Base-by-base conservation (phyloP, 441 rosid genomes). In the Omphalea diandra region DNA sequence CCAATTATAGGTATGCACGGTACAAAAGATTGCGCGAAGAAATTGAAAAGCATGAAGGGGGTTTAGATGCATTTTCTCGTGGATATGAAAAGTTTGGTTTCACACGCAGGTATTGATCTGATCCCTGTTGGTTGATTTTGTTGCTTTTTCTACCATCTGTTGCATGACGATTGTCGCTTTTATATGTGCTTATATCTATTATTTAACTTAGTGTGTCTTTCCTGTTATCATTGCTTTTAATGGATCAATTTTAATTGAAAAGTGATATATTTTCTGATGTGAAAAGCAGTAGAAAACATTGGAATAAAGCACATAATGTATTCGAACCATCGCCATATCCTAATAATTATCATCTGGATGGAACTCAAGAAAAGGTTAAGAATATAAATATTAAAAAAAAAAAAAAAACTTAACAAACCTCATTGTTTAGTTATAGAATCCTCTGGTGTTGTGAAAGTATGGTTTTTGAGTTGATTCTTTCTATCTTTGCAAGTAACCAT, bases 61-160 rank as follows among this genome's bases (percentile, higher is more conserved):
- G 98, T 73, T 69, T 95, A 77, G 99, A 89, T 78, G 87, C 74
- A 27, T 93, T 95, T 80, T 93, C 99, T 83, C 96, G 94, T 50
- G 98, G 98, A 69, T 93, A 95, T 68, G 93, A 93, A 83, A 86
- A 87, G 78, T 79, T 95, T 76, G 99, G 99, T 80, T 95, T 95
- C 79, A 79, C 79, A 33, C 79, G 85, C 84, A 89, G 98, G 99
- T 95, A 79, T 58, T 36, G 41, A n/a, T 65, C n/a, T 69, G 44
- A 54, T 60, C 33, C 47, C 33, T 65, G 27, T 2, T 31, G 67
- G 54, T 68, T 62, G 49, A 44, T 46, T 36, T 58, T 54, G 26
- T 24, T 62, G 44, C 18, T 24, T 62, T 57, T 17, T 20, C 49
- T 10, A 12, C 29, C 31, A 47, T 65, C 5, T 52, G 62, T 44